Evolutionary conservation across 208 protist species (phyloP).

Genomic region (Crithidia fasciculata): DNA sequence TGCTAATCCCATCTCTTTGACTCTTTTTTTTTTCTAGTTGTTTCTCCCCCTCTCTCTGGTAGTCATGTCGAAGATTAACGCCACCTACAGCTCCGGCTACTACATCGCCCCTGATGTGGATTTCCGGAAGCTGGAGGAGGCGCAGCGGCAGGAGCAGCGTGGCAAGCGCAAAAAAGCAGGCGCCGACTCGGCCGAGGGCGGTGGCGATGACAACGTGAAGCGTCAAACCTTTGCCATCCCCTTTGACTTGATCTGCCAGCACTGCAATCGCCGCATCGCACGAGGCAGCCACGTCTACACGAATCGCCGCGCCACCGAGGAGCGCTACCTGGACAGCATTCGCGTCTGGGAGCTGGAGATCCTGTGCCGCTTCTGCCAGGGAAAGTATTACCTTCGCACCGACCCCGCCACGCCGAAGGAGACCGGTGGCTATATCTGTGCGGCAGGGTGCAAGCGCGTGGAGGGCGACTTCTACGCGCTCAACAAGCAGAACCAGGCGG

Average conservation of each 20-base stretch:
- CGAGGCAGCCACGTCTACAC: conserved; percentile 87
- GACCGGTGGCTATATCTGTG: conserved; percentile 84
- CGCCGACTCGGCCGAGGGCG: conserved; percentile 15
- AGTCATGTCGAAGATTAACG: conserved; percentile 88
- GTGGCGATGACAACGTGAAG: conserved; percentile 43
- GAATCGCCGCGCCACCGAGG: conserved; percentile 65
- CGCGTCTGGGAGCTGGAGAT: conserved; percentile 85
- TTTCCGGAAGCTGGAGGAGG: conserved; percentile 82
- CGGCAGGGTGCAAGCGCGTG: conserved; percentile 59
- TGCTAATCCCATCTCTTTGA: background rate
- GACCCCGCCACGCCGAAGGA: conserved; percentile 82
- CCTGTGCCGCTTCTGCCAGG: conserved; percentile 75
- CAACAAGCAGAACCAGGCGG: conserved; percentile 71
- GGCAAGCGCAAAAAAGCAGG: conserved; percentile 42
- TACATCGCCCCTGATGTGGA: conserved; percentile 84
- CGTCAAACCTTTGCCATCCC: conserved; percentile 88
- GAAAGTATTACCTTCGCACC: conserved; percentile 69
- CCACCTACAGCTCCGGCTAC: conserved; percentile 87
- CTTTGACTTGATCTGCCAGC: conserved; percentile 76
- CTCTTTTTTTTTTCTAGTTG: background rate
- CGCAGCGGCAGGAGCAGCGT: conserved; percentile 51
- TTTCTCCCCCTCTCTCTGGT: background rate
- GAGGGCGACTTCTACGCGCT: conserved; percentile 72
- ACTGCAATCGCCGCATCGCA: conserved; percentile 71
- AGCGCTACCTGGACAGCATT: conserved; percentile 69